Evolutionary conservation across 371 early-diverging fungal genomes (phyloP), one percentile per base, ranked within the genome.

Genomic region (Mucor saturninus): DNA sequence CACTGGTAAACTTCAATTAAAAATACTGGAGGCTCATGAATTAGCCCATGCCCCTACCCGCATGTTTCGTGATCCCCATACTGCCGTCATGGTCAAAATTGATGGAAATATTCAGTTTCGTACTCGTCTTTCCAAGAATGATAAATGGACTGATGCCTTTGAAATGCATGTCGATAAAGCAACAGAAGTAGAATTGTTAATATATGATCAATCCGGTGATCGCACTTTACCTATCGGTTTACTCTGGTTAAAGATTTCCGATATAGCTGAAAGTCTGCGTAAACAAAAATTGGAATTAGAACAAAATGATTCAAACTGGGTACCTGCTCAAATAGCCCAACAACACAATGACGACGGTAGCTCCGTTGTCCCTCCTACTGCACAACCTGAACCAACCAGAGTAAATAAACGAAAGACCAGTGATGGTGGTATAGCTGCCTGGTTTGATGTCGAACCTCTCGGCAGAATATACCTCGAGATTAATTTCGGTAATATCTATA

Each of bases 371-470:
- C 29, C 15, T 53, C 50, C 54, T 58, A 5, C 53, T 48, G 43
- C 54, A 13, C 52, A 59, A 38, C n/a, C 14, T 13, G 26, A 26
- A 21, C 21, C 21, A 3, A 26, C 38, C 1, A 39, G 6, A 9
- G 35, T 5, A 9, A 63, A 49, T 45, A 55, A 57, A 21, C 46
- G n/a, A 40, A 58, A 54, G 28, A 29, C n/a, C n/a, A 32, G 39
- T 49, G 83, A 15, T 85, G 88, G 43, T 5, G 57, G 65, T 29
- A 83, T 92, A 38, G 80, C 84, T 29, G 86, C 83, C 50, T 92
- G 92, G 88, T 91, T 94, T 69, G 95, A 97, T 62, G 86, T 97
- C 59, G 97, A 96, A 68, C 96, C 97, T 26, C 85, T 88, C 42
- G 98, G 98, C n/a, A 89, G 92, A 69, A 74, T 97, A 29, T 81